Evolutionary conservation across 805 yeast species (phyloP).

Genomic region (Yamadazyma phyllophila): DNA sequence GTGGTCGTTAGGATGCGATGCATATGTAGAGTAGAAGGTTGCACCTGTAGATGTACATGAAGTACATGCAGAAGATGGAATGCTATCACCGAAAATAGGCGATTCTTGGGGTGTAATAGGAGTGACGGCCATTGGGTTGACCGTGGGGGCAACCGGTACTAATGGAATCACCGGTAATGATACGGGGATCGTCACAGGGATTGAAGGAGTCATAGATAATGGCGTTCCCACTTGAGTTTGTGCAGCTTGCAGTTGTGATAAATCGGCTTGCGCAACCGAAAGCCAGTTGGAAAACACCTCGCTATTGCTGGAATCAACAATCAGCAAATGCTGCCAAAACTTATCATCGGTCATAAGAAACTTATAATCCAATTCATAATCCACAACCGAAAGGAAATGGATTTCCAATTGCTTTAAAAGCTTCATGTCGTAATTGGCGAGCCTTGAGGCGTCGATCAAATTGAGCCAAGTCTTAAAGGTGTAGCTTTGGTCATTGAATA

Average conservation of each 20-base stretch:
- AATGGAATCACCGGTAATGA: neutral
- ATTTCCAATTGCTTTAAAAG: slow-evolving; percentile 27
- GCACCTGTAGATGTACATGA: neutral
- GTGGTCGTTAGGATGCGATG: neutral
- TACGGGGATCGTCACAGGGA: neutral
- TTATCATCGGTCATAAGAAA: slow-evolving; percentile 17
- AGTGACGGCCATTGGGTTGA: neutral
- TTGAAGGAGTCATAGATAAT: neutral
- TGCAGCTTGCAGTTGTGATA: neutral
- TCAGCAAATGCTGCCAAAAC: slow-evolving; percentile 22
- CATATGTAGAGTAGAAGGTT: neutral
- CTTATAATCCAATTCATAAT: slow-evolving; percentile 27
- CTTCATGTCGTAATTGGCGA: slow-evolving; percentile 20
- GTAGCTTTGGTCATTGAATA: slow-evolving; percentile 49
- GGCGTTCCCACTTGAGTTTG: neutral
- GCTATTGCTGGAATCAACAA: slow-evolving; percentile 1
- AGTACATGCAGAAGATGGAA: neutral
- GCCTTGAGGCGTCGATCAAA: slow-evolving; percentile 17
- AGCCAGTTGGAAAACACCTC: slow-evolving; percentile 3
- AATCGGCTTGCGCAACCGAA: neutral
- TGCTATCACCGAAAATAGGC: neutral
- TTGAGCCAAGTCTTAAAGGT: slow-evolving; percentile 51
- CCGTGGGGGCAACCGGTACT: neutral
- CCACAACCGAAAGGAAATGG: slow-evolving; percentile 24
- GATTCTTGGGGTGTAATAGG: slow-evolving; percentile 13